Conservation (phyloP, 176 grass and related monocot species). For the Paspalum vaginatum region DNA sequence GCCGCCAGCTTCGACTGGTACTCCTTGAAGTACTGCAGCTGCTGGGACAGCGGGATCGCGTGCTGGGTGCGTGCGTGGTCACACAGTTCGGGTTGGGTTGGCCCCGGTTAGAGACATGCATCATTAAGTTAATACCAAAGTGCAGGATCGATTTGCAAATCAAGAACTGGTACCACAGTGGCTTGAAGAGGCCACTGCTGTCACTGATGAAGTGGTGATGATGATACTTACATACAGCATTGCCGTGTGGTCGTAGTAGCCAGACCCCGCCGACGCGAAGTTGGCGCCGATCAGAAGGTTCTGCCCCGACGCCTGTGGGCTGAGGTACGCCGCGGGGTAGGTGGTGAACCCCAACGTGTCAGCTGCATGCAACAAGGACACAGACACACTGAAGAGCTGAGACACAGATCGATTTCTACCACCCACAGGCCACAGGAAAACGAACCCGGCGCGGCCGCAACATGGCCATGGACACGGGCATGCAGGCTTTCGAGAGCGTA, state of each 20-base stretch:
- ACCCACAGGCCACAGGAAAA: too few relatives aligned
- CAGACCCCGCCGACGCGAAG: conserved; percentile 93
- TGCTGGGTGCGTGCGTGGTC: conserved; percentile 40
- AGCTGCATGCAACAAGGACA: conserved; percentile 47
- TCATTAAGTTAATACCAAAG: not conserved
- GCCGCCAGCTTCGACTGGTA: conserved; percentile 75
- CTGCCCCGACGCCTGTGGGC: conserved; percentile 80
- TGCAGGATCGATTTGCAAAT: not conserved
- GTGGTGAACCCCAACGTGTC: conserved; percentile 74
- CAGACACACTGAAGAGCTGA: not conserved
- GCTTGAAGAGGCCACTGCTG: too few relatives aligned
- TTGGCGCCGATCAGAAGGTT: conserved; percentile 91
- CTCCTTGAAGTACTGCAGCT: conserved; percentile 74
- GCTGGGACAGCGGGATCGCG: conserved; percentile 81
- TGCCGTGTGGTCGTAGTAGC: conserved; percentile 81
- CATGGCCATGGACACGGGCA: too few relatives aligned
- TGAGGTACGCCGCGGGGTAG: conserved; percentile 78
- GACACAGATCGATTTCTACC: too few relatives aligned
- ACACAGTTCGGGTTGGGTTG: not conserved
- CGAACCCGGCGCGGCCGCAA: too few relatives aligned
- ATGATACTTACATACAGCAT: conserved; percentile 70
- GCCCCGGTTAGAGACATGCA: conserved; percentile 20
- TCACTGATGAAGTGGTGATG: not conserved
- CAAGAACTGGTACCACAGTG: not conserved
- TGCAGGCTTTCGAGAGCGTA: not conserved